Evolutionary conservation across 1,139 yeast species (phyloP).

Genomic region (Sugiyamaella castrensis): DNA sequence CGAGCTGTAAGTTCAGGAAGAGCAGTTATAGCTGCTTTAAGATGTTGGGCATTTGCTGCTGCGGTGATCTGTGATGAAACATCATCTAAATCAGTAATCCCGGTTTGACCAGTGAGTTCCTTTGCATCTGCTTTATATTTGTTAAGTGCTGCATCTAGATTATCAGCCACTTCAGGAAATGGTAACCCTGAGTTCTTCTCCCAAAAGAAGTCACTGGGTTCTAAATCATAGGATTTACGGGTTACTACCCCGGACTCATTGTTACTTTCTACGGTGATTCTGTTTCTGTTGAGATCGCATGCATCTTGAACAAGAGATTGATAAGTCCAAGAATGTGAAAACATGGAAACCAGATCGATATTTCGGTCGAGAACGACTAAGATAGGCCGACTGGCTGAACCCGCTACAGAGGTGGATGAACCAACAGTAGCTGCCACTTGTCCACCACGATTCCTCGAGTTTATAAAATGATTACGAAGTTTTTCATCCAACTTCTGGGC

Average conservation of each 20-base stretch:
- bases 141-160: slow-evolving; percentile 79
- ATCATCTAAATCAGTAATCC: slow-evolving; percentile 64
- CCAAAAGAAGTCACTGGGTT: slow-evolving; percentile 94
- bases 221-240: slow-evolving; percentile 70
- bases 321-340: slow-evolving; percentile 96
- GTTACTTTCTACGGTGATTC: slow-evolving; percentile 55
- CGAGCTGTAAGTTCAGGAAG: slow-evolving; percentile 89
- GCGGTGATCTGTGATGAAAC: slow-evolving; percentile 39
- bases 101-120: slow-evolving; percentile 77
- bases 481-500: slow-evolving; percentile 82
- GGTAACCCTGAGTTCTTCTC: slow-evolving; percentile 76
- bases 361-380: slow-evolving; percentile 81
- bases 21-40: slow-evolving; percentile 84
- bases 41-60: slow-evolving; percentile 55
- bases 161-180: slow-evolving; percentile 97
- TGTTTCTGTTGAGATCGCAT: slow-evolving; percentile 73
- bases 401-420: slow-evolving; percentile 33
- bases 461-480: slow-evolving; percentile 78
- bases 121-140: slow-evolving; percentile 83
- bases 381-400: slow-evolving; percentile 58
- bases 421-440: slow-evolving; percentile 16
- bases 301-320: slow-evolving; percentile 96
- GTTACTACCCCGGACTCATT: slow-evolving; percentile 41
- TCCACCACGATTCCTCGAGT: slow-evolving; percentile 44
- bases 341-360: slow-evolving; percentile 88